Evolutionary conservation across 2,329 filamentous ascomycete genomes (phyloP), one percentile per base, ranked within the genome.

Genomic region (Penicillium vulpinum): DNA sequence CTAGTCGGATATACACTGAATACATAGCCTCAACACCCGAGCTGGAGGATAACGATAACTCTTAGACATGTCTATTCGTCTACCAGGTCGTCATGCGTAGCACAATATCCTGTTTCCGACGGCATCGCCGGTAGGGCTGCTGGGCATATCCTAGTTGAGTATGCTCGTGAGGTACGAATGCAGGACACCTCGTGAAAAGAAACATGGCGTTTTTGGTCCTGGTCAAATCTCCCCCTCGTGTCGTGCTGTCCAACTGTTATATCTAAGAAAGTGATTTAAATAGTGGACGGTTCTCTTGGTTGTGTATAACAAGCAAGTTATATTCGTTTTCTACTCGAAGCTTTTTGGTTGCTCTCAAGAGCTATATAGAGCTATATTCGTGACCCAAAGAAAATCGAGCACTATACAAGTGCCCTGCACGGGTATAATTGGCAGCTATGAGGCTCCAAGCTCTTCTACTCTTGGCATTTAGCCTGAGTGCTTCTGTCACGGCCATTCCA

Each of bases 391-490:
- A 41, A 3, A 18, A 9, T 33, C 43, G 15, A 24, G n/a, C 18
- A 6, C 22, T 45, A 13, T 40, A 44, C 6, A 29, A 18, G 18
- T 21, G 7, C 5, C 40, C 18, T 28, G 3, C 1, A 16, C 45
- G 40, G 47, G 7, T 51, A 33, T 7, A 28, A n/a, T 5, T 8
- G 16, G 26, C 21, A 36, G 29, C 29, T 18, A 62, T 62, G 59
- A 60, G 41, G 10, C 26, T 59, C 5, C 40, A 45, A 10, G 6
- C 29, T 16, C 33, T 59, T 39, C 21, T 62, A 1, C 35, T 48
- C n/a, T 26, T 61, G 2, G 40, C 24, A 33, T 57, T 49, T 43
- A 40, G 50, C n/a, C 36, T 62, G 29, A 31, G 36, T 18, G 47
- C 47, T 22, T 38, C 56, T 39, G 50, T 53, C 4, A 31, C 41